Base-by-base conservation (phyloP, 2,329 filamentous ascomycete genomes). In the Pezicula neosporulosa region DNA sequence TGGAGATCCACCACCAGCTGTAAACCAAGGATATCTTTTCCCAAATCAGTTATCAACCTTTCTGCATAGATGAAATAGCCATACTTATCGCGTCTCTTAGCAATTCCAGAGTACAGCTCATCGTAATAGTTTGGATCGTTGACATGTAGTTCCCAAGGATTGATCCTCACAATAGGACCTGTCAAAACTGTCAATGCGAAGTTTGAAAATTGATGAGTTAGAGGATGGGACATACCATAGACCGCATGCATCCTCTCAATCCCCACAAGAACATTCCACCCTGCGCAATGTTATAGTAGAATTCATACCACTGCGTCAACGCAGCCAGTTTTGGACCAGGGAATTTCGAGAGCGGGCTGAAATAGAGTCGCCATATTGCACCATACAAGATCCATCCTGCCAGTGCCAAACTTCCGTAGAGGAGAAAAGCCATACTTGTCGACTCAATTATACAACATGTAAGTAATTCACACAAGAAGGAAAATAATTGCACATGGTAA, bases 121-220 rank as follows among this genome's bases (percentile, higher is more conserved):
- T 63, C 56, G 42, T 64, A 63, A 50, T 62, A 63, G 4, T 61
- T 57, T 3, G 61, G 58, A 28, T 68, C 64, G 18, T 58, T 44
- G 39, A 65, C 61, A 42, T 63, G 61, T 2, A 64, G 64, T 19
- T 48, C 45, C 16, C 18, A 36, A 16, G 50, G 50, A 48, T 66
- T 67, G 45, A 67, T 62, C 1, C 64, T 55, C 4, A 68, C 60
- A 28, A 68, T 64, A 3, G 65, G 66, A 2, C 66, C 64, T 65
- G 18, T 21, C 7, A 5, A 4, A 27, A 15, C 27, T 13, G 27
- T 42, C 6, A 42, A 6, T 24, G 10, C 18, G 9, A 18, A 19
- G 1, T 12, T 42, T 18, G 16, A 4, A 13, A 12, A 42, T 24
- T 10, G 6, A 18, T 19, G 7, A 39, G 19, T 10, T 15, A 16